Base-by-base conservation (phyloP, 129 eudicot genomes). In the Daucus carota region DNA sequence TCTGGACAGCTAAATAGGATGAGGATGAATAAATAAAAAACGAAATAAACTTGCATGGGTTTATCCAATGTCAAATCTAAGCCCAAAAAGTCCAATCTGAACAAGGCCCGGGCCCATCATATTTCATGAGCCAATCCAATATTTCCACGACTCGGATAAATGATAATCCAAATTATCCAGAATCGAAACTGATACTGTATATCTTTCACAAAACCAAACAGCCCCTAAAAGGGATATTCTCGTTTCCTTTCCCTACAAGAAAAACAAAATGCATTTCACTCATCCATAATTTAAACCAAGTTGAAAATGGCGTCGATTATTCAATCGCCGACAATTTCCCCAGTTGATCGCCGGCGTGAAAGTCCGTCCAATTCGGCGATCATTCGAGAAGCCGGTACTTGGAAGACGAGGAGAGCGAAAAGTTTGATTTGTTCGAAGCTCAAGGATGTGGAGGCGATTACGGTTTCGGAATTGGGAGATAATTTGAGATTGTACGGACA, bases 381-480 rank as follows among this genome's bases (percentile, higher is more conserved):
- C 17, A n/a, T 42, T 24, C 65, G 33, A 31, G 33, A 31, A 31
- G 52, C 16, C 33, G 59, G 29, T 62, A 29, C 38, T 78, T 77
- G 48, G 57, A 59, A 43, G 48, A 40, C 69, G 60, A 72, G 40
- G 48, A 75, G 70, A 54, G 57, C 59, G 43, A 43, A 36, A 77
- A 80, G 76, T 77, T 86, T 73, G 77, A 83, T 90, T 81, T 85
- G 76, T 34, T 82, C 90, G 41, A 84, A 85, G 73, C 73, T 89
- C 3, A 83, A 84, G 87, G 88, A 86, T 79, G 75, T 83, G 79
- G 92, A 88, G 84, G 81, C 81, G 24, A 22, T 52, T 45, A 36
- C 79, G 78, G 79, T 70, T 68, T 72, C 79, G 77, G 69, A 71
- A 63, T 43, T 76, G n/a, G n/a, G n/a, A n/a, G n/a, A n/a, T n/a